Evolutionary conservation across 78 protist species (phyloP).

Genomic region (Dictyostelium intermedium): DNA sequence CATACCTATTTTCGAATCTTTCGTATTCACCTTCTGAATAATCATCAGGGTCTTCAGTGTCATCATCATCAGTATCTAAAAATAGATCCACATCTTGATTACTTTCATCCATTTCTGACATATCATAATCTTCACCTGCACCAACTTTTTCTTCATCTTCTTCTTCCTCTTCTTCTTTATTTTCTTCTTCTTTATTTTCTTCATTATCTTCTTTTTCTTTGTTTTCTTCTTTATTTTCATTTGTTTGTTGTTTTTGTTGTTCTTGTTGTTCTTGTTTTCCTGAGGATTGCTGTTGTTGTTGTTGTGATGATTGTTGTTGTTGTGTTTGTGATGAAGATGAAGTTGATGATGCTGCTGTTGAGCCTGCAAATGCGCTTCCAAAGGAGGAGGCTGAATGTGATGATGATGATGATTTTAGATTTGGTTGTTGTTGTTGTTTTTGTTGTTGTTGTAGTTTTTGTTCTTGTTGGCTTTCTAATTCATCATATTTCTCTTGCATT

Average conservation of each 20-base stretch:
- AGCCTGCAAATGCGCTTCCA: not conserved
- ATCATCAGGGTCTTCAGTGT: not conserved
- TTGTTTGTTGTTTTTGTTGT: not conserved
- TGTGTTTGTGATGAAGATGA: not conserved
- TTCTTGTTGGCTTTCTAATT: not conserved
- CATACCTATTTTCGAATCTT: not conserved
- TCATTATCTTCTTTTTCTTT: not conserved
- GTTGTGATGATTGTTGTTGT: not conserved
- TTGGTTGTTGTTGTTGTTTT: not conserved
- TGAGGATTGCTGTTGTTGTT: not conserved
- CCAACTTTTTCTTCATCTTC: not conserved
- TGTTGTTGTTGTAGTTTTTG: not conserved
- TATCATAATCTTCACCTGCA: not conserved
- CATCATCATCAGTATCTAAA: slow-evolving; percentile 1
- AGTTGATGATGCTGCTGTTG: not conserved
- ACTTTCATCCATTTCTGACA: not conserved
- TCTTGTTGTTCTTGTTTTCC: not conserved
- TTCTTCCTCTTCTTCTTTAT: not conserved
- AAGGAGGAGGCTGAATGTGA: not conserved
- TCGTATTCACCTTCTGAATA: not conserved
- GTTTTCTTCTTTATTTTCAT: not conserved
- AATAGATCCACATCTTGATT: not conserved
- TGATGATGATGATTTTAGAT: not conserved
- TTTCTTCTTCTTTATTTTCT: not conserved
- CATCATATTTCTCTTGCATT: not conserved